Evolutionary conservation across 1,284 basidiomycete species (phyloP).

Genomic region (Cryptococcus sp.): DNA sequence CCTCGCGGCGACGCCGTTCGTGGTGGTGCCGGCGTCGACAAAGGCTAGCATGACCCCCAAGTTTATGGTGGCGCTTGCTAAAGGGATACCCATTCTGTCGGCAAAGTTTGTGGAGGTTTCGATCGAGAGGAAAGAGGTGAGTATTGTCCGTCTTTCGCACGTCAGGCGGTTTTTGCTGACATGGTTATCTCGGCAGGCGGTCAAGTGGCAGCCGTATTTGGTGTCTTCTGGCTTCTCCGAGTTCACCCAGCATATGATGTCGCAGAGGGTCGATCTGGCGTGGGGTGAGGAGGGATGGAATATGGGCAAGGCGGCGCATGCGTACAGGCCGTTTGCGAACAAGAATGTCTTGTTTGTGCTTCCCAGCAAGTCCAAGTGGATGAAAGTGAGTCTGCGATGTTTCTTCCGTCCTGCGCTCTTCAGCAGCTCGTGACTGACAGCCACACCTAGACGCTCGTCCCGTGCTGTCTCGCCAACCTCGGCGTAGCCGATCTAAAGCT

Average conservation of each 20-base stretch:
- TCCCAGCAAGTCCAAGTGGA: slow-evolving; percentile 17
- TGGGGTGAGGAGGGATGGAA: slow-evolving; percentile 61
- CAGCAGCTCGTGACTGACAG: slow-evolving; percentile 2
- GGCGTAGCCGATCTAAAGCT: slow-evolving; percentile 60
- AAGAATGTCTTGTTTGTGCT: slow-evolving; percentile 33
- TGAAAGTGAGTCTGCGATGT: slow-evolving; percentile 23
- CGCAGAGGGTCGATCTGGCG: slow-evolving; percentile 66
- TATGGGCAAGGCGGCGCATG: slow-evolving; percentile 51
- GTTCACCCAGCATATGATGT: slow-evolving; percentile 55
- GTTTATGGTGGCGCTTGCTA: slow-evolving; percentile 71
- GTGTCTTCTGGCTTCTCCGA: slow-evolving; percentile 66
- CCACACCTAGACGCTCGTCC: slow-evolving; percentile 53
- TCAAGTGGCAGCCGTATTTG: slow-evolving; percentile 64
- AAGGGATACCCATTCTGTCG: slow-evolving; percentile 79
- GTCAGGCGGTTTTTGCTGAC: neutral
- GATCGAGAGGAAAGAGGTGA: slow-evolving; percentile 1
- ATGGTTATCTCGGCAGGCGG: slow-evolving; percentile 21
- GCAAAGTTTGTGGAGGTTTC: slow-evolving; percentile 58
- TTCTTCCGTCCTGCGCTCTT: neutral
- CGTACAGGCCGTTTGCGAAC: slow-evolving; percentile 39
- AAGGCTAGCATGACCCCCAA: slow-evolving; percentile 67
- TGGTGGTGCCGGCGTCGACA: slow-evolving; percentile 71
- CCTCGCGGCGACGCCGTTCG: slow-evolving; percentile 50
- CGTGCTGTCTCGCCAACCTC: slow-evolving; percentile 69
- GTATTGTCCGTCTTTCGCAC: neutral